Base-by-base conservation (phyloP, 306 rosid genomes). In the Oxytropis ochrocephala region DNA sequence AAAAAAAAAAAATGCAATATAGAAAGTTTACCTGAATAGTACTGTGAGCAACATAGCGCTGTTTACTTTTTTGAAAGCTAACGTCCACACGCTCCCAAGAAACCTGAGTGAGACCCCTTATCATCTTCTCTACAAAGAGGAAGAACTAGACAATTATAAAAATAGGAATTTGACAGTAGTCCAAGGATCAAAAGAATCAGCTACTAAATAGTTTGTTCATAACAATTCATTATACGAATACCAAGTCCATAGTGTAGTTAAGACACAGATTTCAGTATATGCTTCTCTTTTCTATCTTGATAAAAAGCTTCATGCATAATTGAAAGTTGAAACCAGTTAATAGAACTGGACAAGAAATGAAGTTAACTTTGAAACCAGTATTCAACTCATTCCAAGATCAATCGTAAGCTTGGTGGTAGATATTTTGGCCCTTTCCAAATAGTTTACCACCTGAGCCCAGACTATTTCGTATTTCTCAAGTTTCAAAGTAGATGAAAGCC, bases 61-160 rank as follows among this genome's bases (percentile, higher is more conserved):
- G 97, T 75, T 64, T 80, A 81, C 97, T 93, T 42, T 82, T 88
- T 5, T 79, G 85, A 77, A 93, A 90, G 80, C 98, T 93, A 62
- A 93, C 96, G 82, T 93, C 94, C 48, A 93, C 96, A 38, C 98
- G 91, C 70, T 85, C 96, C 97, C 98, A 93, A 13, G 87, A 81
- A 48, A 93, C 96, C 77, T 79, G 86, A 47, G 85, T 90, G 69
- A 90, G 97, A 53, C 98, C 98, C 74, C 86, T 83, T 75, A 93
- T 82, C 98, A 93, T 93, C 77, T 75, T 85, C 85, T 93, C 98
- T 93, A 43, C 79, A 77, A 64, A 67, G 74, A 51, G 35, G 63
- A 56, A 56, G 19, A 61, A 61, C 5, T 33, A 47, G 54, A 61
- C 70, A 62, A 44, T 47, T 24, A 42, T 54, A 64, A 75, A 42